These are phyloP conservation scores for Clitopilus passeckerianus DNA, from an alignment of 768 basidiomycete genomes.

Conservation along the genomic window DNA sequence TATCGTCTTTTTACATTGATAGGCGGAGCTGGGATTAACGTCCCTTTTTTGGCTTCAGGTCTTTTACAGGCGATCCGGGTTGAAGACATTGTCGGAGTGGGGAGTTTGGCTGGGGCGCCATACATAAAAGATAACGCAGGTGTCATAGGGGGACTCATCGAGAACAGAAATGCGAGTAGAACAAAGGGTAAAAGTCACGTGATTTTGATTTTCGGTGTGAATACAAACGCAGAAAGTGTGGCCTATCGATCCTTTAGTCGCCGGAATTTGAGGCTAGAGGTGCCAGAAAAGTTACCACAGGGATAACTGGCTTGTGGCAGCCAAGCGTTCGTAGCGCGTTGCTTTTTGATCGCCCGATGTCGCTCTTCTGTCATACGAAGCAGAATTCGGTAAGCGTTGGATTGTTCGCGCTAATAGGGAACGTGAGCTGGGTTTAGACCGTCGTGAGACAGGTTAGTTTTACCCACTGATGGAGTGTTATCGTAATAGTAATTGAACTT, in stretches of 20 bases:
- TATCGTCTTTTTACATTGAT: slow-evolving; percentile 78
- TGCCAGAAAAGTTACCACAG: too few species aligned
- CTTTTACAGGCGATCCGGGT: slow-evolving; percentile 62
- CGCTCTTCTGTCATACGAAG: too few species aligned
- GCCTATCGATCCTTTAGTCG: slow-evolving; percentile 82
- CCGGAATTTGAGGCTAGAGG: slow-evolving; percentile 76
- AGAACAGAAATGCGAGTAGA: slow-evolving; percentile 79
- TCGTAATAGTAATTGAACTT: too few species aligned
- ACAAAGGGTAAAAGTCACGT: slow-evolving; percentile 78
- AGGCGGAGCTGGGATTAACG: slow-evolving; percentile 65
- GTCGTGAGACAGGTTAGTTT: too few species aligned
- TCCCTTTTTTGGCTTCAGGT: slow-evolving; percentile 68
- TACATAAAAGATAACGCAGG: slow-evolving; percentile 79
- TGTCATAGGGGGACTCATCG: slow-evolving; percentile 76
- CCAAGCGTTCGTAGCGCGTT: too few species aligned
- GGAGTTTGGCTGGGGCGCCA: slow-evolving; percentile 81
- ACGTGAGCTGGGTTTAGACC: too few species aligned
- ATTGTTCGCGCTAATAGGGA: too few species aligned
- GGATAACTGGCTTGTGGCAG: too few species aligned
- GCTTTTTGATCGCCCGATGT: too few species aligned
- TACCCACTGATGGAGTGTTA: too few species aligned
- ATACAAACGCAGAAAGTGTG: slow-evolving; percentile 81
- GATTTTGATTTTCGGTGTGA: slow-evolving; percentile 80
- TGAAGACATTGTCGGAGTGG: slow-evolving; percentile 77
- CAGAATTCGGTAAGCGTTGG: too few species aligned